These are phyloP conservation scores for Apiospora pterosperma DNA, from an alignment of 2,329 filamentous ascomycete genomes.

Conservation along the genomic window DNA sequence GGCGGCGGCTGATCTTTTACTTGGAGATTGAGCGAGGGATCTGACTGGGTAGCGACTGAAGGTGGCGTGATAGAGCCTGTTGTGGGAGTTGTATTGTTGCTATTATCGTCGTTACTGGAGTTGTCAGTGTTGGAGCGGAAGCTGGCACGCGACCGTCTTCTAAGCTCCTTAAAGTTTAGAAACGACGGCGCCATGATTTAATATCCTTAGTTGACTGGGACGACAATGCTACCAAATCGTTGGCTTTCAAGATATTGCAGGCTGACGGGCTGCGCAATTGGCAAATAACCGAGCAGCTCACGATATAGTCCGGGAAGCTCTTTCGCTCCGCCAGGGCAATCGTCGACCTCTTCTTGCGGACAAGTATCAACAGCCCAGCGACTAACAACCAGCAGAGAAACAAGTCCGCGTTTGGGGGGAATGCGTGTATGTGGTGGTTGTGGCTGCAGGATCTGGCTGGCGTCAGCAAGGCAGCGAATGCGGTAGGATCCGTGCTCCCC, in stretches of 20 bases:
- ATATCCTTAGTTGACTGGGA: constrained; percentile 13
- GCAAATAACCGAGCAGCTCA: background rate
- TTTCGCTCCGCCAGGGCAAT: background rate
- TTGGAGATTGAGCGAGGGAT: constrained; percentile 63
- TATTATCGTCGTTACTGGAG: constrained; percentile 60
- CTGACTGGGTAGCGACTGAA: constrained; percentile 64
- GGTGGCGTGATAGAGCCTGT: constrained; percentile 74
- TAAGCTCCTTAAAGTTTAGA: constrained; percentile 66
- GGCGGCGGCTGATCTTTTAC: constrained; percentile 43
- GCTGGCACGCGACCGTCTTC: constrained; percentile 72
- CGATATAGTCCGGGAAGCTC: background rate
- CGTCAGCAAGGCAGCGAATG: background rate
- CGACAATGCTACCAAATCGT: background rate
- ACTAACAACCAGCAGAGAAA: background rate
- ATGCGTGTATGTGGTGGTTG: background rate
- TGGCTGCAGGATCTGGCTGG: background rate
- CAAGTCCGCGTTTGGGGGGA: background rate
- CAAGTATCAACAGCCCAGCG: background rate
- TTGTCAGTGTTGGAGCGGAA: constrained; percentile 61
- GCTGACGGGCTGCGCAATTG: constrained; percentile 9
- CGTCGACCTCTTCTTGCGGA: background rate
- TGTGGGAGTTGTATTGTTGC: constrained; percentile 56
- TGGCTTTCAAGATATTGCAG: background rate
- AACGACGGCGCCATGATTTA: constrained; percentile 60
- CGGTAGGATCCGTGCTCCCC: background rate